A percentile compares a stretch with the other conserved stretches of the same genome.
Conservation (phyloP, 345 rosid species). For the Eutrema heterophyllum region DNA sequence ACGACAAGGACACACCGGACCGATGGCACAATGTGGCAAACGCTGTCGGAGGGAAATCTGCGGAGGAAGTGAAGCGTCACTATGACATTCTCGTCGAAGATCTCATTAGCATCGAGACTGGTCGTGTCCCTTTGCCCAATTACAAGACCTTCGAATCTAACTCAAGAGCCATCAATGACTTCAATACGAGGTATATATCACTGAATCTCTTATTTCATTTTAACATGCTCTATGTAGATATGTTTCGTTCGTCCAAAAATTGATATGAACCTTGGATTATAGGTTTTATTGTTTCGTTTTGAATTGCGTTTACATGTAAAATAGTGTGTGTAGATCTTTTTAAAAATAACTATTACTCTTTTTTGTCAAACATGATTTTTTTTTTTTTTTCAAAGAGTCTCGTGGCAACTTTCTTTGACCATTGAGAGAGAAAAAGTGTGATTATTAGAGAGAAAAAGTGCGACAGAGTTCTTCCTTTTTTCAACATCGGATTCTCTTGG, state of each 20-base stretch:
- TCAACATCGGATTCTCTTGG: too few species aligned
- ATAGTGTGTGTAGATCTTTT: background rate
- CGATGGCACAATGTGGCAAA: constrained; percentile 90
- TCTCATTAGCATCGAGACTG: constrained; percentile 66
- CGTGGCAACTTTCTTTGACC: too few species aligned
- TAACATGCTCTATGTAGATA: background rate
- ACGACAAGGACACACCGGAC: constrained; percentile 86
- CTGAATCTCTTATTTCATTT: background rate
- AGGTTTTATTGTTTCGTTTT: background rate
- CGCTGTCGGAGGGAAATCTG: constrained; percentile 75
- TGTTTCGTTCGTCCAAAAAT: background rate
- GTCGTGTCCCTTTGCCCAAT: constrained; percentile 65
- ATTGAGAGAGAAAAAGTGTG: too few species aligned
- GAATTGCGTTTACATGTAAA: background rate
- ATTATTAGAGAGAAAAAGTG: too few species aligned
- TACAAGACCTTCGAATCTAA: constrained; percentile 42
- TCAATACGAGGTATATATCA: constrained; percentile 36
- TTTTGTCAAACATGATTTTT: background rate
- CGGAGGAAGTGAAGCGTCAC: constrained; percentile 83
- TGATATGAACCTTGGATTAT: background rate
- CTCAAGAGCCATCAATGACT: constrained; percentile 32
- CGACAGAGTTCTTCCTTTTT: too few species aligned
- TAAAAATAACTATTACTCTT: background rate
- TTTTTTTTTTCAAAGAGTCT: too few species aligned
- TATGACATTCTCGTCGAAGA: constrained; percentile 79